Evolutionary conservation across 352 stramenopile genomes (phyloP).

Genomic region (Pythium brachiatum): DNA sequence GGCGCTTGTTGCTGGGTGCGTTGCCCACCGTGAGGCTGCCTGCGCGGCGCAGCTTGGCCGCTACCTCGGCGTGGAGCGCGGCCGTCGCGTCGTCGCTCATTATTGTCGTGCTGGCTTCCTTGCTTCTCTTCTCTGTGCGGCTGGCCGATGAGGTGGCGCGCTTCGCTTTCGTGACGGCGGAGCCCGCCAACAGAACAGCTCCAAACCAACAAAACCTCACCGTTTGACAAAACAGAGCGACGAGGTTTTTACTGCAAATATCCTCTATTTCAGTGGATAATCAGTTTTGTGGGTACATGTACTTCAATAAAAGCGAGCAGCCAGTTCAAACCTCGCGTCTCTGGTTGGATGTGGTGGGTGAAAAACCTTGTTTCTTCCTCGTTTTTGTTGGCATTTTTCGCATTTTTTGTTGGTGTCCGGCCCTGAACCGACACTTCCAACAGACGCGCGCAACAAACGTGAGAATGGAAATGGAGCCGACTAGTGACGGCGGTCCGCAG

Average conservation of each 20-base stretch:
- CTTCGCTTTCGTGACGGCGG: constrained; percentile 18
- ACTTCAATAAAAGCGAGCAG: neutral
- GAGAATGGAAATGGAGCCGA: constrained; percentile 10
- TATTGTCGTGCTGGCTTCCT: neutral
- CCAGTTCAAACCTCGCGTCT: neutral
- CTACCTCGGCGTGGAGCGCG: constrained; percentile 24
- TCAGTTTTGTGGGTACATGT: neutral
- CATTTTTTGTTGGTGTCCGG: neutral
- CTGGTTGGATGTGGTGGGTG: neutral
- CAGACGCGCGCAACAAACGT: neutral
- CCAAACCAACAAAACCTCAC: constrained; percentile 8
- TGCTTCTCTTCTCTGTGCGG: neutral
- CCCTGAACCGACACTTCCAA: no score
- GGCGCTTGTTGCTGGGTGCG: constrained; percentile 16
- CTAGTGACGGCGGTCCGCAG: constrained; percentile 15
- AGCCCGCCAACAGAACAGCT: constrained; percentile 3
- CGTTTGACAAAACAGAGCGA: constrained; percentile 5
- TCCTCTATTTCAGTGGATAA: constrained; percentile 2
- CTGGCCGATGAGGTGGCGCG: constrained; percentile 20
- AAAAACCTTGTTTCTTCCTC: neutral
- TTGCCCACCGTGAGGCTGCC: constrained; percentile 15
- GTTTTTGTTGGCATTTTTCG: constrained; percentile 5
- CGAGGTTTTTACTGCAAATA: constrained; percentile 11
- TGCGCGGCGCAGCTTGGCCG: constrained; percentile 28
- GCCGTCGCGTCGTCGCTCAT: constrained; percentile 25